A percentile compares a stretch with the other conserved stretches of the same genome.
These are phyloP conservation scores for Tritrichomonas foetus DNA, from an alignment of 208 protist species.

Conservation along the genomic window DNA sequence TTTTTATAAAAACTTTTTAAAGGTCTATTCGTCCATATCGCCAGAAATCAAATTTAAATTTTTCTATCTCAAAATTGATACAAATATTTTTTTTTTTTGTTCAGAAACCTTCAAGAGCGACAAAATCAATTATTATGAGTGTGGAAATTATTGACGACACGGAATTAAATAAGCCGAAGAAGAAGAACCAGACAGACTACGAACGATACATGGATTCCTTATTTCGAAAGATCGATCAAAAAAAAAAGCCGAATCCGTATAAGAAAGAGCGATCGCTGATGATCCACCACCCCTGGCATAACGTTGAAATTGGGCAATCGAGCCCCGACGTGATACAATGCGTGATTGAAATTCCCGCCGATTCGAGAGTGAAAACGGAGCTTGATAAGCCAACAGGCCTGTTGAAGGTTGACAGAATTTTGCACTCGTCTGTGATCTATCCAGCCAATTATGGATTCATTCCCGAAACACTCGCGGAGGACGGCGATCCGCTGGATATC, in stretches of 20 bases:
- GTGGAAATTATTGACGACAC: too few species aligned
- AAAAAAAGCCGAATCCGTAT: neutral
- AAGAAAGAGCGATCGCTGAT: neutral
- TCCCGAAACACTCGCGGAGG: slow-evolving; percentile 1
- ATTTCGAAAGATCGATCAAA: neutral
- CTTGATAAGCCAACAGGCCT: neutral
- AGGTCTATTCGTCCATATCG: too few species aligned
- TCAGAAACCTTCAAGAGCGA: too few species aligned
- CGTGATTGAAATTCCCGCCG: neutral
- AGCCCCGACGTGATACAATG: neutral
- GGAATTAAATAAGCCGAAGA: too few species aligned
- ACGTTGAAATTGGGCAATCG: neutral
- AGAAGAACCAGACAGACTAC: neutral
- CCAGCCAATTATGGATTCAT: slow-evolving; percentile 34
- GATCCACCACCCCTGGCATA: neutral
- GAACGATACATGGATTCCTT: neutral
- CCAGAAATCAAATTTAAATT: too few species aligned
- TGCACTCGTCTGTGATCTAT: neutral
- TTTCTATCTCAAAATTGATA: too few species aligned
- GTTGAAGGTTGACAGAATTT: neutral
- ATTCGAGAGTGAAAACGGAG: slow-evolving; percentile 1
- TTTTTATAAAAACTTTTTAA: too few species aligned
- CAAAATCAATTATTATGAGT: too few species aligned
- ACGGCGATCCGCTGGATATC: neutral
- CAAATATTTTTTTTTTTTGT: too few species aligned